phyloP scores from a whole-genome alignment of 352 stramenopile species.

The Phytophthora hibernalis region DNA sequence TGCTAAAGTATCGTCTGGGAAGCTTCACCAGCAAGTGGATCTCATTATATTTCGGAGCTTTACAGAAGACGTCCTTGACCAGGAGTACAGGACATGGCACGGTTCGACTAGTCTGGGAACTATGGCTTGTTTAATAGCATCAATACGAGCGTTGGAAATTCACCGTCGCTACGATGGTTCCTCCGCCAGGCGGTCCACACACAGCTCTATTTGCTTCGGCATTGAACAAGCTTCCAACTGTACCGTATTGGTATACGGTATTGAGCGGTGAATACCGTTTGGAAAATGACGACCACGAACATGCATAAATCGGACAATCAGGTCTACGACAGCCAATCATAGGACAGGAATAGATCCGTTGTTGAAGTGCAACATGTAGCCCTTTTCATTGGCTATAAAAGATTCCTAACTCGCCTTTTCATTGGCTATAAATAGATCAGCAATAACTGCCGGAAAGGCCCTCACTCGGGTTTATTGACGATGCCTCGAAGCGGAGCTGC shows the following conservation, averaged over 20 bases:
- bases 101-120: not conserved
- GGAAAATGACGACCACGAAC: too few species aligned
- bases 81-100: not conserved
- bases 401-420: too few species aligned
- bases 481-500: not conserved
- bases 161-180: not conserved
- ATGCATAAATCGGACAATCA: too few species aligned
- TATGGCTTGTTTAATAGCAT: not conserved
- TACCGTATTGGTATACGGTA: too few species aligned
- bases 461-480: slow-evolving; percentile 10
- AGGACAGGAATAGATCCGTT: too few species aligned
- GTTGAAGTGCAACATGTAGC: slow-evolving; percentile 7
- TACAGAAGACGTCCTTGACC: not conserved
- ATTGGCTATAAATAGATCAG: slow-evolving; percentile 32
- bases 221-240: too few species aligned
- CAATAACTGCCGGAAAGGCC: not conserved
- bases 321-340: too few species aligned
- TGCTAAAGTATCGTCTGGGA: not conserved
- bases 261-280: too few species aligned
- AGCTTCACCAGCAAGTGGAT: not conserved
- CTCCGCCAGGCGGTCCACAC: not conserved
- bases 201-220: not conserved
- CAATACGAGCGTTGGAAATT: not conserved
- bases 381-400: slow-evolving; percentile 31
- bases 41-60: not conserved